Evolutionary conservation across 345 rosid genomes (phyloP), one percentile per base, ranked within the genome.

Genomic region (Boechera retrofracta): DNA sequence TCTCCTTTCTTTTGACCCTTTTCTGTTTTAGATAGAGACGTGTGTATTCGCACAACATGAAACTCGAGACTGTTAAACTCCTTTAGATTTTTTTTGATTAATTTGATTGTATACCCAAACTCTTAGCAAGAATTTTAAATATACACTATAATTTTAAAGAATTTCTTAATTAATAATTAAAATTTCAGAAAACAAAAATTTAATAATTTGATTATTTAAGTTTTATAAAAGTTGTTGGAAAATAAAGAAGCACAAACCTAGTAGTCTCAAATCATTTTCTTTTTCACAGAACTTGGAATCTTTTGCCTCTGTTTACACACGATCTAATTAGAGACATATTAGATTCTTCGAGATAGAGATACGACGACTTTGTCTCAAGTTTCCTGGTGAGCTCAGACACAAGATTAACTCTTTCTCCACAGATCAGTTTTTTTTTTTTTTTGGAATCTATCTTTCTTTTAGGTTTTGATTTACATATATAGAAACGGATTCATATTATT

Each of bases 21-120:
- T 71, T 56, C 18, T 18, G 48, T 65, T 78, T 13, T 51, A 59
- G 77, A 72, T 15, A 18, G 55, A 57, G 73, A 78, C 77, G 81
- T 77, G 72, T 55, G 16, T 16, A 3, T 33, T 45, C 42, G 53
- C 62, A 8, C 31, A 29, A 29, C 18, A 55, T 39, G 36, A 24
- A 38, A 42, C 64, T 15, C 10, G 10, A 0, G 2, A 26, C 38
- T 64, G 32, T 64, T 15, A 3, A 5, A 31, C 36, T 42, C 12
- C 18, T 61, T 10, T 0, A 38, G 42, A 38, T 2, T 38, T 63
- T 8, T 26, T 12, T 5, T 44, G 29, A 28, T 28, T 28, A 28
- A 28, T 28, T 2, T 28, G 3, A 28, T 28, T 2, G 29, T 28
- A 28, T 28, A 28, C 29, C 3, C 29, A 2, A 28, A 28, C 2